Percentiles rank a stretch among this genome's conserved stretches.
phyloP scores from a whole-genome alignment of 352 stramenopile genomes.

The Phytophthora fragariaefolia region DNA sequence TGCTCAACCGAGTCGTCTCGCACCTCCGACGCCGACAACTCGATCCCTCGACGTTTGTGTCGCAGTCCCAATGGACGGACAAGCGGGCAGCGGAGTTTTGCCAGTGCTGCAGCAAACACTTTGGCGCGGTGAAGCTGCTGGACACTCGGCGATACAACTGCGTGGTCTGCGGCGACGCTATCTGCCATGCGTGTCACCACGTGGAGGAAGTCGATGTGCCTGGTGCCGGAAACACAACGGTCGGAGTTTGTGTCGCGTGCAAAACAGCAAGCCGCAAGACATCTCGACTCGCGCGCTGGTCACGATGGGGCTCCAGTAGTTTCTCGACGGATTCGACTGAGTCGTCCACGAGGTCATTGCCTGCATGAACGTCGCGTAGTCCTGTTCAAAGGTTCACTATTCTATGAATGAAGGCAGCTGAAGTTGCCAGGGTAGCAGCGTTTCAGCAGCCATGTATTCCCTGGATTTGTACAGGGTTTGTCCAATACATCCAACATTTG shows the following conservation, averaged over 20 bases:
- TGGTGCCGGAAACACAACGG: slow-evolving; percentile 34
- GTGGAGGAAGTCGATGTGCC: slow-evolving; percentile 43
- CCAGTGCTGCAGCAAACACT: slow-evolving; percentile 47
- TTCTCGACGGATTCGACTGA: slow-evolving; percentile 29
- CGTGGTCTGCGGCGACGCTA: slow-evolving; percentile 49
- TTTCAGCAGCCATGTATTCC: no score
- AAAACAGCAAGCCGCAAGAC: slow-evolving; percentile 25
- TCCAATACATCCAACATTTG: slow-evolving; percentile 8
- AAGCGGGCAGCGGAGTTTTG: slow-evolving; percentile 38
- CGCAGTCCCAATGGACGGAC: slow-evolving; percentile 41
- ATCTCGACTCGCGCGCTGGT: slow-evolving; percentile 22
- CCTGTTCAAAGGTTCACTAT: slow-evolving; percentile 17
- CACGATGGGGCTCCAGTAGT: slow-evolving; percentile 19
- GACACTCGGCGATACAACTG: slow-evolving; percentile 51
- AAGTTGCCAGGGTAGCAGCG: no score
- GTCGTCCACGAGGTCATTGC: slow-evolving; percentile 28
- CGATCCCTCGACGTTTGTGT: slow-evolving; percentile 36
- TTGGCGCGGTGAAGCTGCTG: slow-evolving; percentile 30
- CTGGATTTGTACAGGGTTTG: slow-evolving; percentile 2
- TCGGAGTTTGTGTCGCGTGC: slow-evolving; percentile 39
- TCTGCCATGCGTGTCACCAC: slow-evolving; percentile 50
- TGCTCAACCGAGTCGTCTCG: slow-evolving; percentile 37
- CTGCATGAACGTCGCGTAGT: slow-evolving; percentile 5
- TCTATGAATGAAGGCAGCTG: no score
- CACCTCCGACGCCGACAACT: slow-evolving; percentile 36